Evolutionary conservation across 1,284 basidiomycete species (phyloP).

Genomic region (Ceratobasidium sp.): DNA sequence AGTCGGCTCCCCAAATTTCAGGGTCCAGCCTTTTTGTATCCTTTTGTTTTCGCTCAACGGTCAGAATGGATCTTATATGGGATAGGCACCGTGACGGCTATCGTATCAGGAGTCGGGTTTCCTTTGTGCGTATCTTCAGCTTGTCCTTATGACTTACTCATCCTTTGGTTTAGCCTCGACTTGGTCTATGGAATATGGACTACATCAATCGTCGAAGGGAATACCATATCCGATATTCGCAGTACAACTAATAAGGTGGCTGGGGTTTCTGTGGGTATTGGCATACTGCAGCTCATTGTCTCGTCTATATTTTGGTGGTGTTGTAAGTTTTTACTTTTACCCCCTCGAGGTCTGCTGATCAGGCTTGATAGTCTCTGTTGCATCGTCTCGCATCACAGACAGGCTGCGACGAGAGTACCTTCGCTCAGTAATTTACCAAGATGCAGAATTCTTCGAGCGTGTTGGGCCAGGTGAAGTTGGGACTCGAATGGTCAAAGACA

Average conservation of each 20-base stretch:
- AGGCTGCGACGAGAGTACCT: slow-evolving; percentile 51
- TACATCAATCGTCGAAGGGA: neutral
- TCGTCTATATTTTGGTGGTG: slow-evolving; percentile 9
- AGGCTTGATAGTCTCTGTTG: slow-evolving; percentile 45
- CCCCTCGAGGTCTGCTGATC: neutral
- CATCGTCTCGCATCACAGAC: slow-evolving; percentile 47
- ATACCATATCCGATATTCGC: neutral
- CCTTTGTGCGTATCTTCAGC: neutral
- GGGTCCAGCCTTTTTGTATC: slow-evolving; percentile 22
- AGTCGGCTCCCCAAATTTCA: neutral
- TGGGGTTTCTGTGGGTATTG: slow-evolving; percentile 7
- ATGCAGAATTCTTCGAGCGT: slow-evolving; percentile 51
- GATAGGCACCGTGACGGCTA: slow-evolving; percentile 2
- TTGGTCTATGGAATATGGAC: slow-evolving; percentile 20
- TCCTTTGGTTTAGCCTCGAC: neutral
- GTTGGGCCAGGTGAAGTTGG: slow-evolving; percentile 53
- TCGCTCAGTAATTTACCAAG: slow-evolving; percentile 50
- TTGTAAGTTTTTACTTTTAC: neutral
- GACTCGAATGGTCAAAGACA: slow-evolving; percentile 50
- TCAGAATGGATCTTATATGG: slow-evolving; percentile 29
- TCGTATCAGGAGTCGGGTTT: slow-evolving; percentile 15
- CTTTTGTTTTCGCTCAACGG: slow-evolving; percentile 11
- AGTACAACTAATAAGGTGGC: slow-evolving; percentile 25
- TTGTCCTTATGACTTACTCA: neutral
- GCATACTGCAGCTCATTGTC: slow-evolving; percentile 4